Conservation (phyloP, 1,284 basidiomycete genomes). For the Ustilago curta region DNA sequence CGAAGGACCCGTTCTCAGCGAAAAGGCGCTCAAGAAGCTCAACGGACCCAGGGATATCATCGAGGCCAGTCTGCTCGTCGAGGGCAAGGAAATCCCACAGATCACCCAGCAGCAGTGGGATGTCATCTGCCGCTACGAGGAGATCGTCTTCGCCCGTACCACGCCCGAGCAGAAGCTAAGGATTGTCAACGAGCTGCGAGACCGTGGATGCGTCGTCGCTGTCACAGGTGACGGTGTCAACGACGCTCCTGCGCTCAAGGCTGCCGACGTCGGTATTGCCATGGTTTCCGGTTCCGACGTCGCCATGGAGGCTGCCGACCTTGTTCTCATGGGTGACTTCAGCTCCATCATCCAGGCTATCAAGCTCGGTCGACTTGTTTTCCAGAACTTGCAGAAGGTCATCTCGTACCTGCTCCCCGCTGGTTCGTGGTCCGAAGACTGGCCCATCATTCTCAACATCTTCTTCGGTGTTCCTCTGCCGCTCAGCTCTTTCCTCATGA, state of each 20-base stretch:
- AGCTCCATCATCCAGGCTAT: conserved; percentile 59
- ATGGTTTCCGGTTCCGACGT: conserved; percentile 72
- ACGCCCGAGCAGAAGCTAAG: conserved; percentile 78
- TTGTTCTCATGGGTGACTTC: conserved; percentile 62
- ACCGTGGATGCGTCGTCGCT: conserved; percentile 74
- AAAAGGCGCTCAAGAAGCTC: conserved; percentile 38
- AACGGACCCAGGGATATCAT: conserved; percentile 40
- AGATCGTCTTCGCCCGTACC: conserved; percentile 80
- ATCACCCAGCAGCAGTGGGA: conserved; percentile 71
- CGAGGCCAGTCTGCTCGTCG: conserved; percentile 39
- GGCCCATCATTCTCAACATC: conserved; percentile 76
- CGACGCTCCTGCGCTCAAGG: conserved; percentile 74
- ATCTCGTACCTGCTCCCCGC: conserved; percentile 66
- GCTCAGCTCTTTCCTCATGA: conserved; percentile 72
- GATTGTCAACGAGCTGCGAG: conserved; percentile 77
- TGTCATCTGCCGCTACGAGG: conserved; percentile 74
- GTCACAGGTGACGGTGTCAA: conserved; percentile 79
- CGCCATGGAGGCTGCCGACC: conserved; percentile 66
- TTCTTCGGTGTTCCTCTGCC: conserved; percentile 73
- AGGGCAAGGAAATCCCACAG: conserved; percentile 40
- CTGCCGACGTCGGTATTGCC: conserved; percentile 72
- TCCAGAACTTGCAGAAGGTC: conserved; percentile 77
- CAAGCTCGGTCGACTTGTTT: conserved; percentile 74
- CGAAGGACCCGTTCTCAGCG: conserved; percentile 41
- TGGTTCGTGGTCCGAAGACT: conserved; percentile 77